phyloP scores from a whole-genome alignment of 2,329 filamentous ascomycete species.

The Colletotrichum zoysiae region DNA sequence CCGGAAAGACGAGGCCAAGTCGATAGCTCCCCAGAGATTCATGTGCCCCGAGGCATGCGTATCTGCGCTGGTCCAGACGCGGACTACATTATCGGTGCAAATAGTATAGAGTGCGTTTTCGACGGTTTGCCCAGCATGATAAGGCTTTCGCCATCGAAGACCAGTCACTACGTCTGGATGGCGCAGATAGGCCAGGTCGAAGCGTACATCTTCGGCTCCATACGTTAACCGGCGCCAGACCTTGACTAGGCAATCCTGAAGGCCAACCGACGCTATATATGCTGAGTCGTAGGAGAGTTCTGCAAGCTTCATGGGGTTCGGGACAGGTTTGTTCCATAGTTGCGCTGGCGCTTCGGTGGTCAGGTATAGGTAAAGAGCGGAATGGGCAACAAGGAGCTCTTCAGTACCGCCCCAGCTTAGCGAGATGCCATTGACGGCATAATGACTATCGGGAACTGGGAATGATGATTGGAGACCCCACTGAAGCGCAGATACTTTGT shows the following conservation, averaged over 20 bases:
- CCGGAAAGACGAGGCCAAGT: conserved; percentile 79
- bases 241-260: conserved; percentile 87
- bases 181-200: conserved; percentile 91
- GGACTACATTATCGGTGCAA: conserved; percentile 82
- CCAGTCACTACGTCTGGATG: conserved; percentile 86
- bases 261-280: conserved; percentile 84
- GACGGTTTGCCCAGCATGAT: conserved; percentile 80
- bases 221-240: conserved; percentile 92
- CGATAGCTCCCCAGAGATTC: conserved; percentile 83
- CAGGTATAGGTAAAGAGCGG: conserved; percentile 76
- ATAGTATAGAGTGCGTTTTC: conserved; percentile 93
- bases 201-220: conserved; percentile 83
- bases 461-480: conserved; percentile 76
- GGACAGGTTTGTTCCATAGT: conserved; percentile 81
- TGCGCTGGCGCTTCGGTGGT: conserved; percentile 63
- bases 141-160: conserved; percentile 86
- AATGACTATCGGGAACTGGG: conserved; percentile 51
- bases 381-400: conserved; percentile 85
- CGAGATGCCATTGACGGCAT: conserved; percentile 53
- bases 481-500: conserved; percentile 51
- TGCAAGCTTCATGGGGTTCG: conserved; percentile 80
- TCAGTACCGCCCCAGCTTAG: conserved; percentile 91
- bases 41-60: conserved; percentile 78
- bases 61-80: conserved; percentile 87
- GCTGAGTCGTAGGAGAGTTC: conserved; percentile 87